Evolutionary conservation across 345 rosid genomes (phyloP).

Genomic region (Eucalyptus cloeziana): DNA sequence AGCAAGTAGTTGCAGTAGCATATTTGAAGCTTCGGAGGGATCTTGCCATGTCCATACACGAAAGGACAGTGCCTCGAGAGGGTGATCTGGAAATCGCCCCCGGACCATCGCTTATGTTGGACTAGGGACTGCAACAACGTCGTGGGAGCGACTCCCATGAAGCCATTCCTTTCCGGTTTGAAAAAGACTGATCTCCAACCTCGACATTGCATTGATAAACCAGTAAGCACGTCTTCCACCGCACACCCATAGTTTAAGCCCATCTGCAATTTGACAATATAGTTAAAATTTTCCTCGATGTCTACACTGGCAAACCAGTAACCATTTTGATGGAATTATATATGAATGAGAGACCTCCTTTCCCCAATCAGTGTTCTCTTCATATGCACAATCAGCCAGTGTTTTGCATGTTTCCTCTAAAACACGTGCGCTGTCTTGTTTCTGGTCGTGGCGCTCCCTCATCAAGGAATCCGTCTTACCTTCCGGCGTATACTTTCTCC

Average conservation of each 20-base stretch:
- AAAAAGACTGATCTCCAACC: constrained; percentile 31
- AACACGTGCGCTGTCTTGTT: not conserved
- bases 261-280: constrained; percentile 5
- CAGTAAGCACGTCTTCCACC: constrained; percentile 34
- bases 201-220: constrained; percentile 22
- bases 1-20: not conserved
- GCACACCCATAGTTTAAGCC: constrained; percentile 27
- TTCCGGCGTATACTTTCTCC: not conserved
- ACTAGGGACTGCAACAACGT: constrained; percentile 11
- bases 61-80: constrained; percentile 21
- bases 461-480: not conserved
- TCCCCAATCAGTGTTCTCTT: constrained; percentile 13
- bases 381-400: constrained; percentile 11
- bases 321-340: not conserved
- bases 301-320: not conserved
- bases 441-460: not conserved
- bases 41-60: constrained; percentile 8
- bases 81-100: constrained; percentile 24
- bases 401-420: constrained; percentile 5
- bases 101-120: constrained; percentile 40
- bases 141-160: constrained; percentile 26
- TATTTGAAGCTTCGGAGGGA: constrained; percentile 15
- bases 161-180: constrained; percentile 20
- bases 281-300: not conserved
- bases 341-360: constrained; percentile 1